These are phyloP conservation scores for Drosera spatulata DNA, from an alignment of 179 eudicot species.

Conservation along the genomic window DNA sequence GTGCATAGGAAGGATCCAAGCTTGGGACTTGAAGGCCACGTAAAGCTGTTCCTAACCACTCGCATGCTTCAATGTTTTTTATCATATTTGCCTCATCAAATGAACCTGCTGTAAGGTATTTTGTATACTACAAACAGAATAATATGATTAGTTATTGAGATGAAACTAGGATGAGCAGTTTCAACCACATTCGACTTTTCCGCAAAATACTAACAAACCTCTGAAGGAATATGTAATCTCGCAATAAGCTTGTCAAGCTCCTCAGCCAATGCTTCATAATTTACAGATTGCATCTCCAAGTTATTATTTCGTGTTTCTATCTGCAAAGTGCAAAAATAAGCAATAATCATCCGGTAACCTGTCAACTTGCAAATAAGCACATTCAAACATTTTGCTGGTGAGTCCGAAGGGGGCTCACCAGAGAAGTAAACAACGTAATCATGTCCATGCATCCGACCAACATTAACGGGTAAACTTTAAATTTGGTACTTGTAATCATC, in stretches of 20 bases:
- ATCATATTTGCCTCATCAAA: slow-evolving; percentile 90
- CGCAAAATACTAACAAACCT: slow-evolving; percentile 30
- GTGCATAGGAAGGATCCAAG: slow-evolving; percentile 66
- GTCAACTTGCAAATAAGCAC: too few species aligned
- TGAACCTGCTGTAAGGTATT: slow-evolving; percentile 80
- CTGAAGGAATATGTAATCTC: slow-evolving; percentile 68
- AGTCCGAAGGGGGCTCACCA: too few species aligned
- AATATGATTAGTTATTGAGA: neutral
- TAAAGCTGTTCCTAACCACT: slow-evolving; percentile 76
- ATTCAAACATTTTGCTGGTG: too few species aligned
- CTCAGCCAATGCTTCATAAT: slow-evolving; percentile 65
- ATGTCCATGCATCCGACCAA: too few species aligned
- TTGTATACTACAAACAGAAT: slow-evolving; percentile 48
- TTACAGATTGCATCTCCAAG: slow-evolving; percentile 92
- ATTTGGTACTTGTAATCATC: too few species aligned
- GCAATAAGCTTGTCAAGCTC: slow-evolving; percentile 96
- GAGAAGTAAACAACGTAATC: too few species aligned
- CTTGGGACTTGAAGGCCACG: slow-evolving; percentile 68
- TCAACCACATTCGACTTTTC: slow-evolving; percentile 1
- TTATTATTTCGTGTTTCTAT: slow-evolving; percentile 95
- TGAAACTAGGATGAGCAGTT: slow-evolving; percentile 1
- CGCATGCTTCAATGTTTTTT: slow-evolving; percentile 86
- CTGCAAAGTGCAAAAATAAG: slow-evolving; percentile 20
- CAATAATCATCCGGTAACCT: too few species aligned
- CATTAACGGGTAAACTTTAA: too few species aligned